Evolutionary conservation across 1,284 basidiomycete genomes (phyloP).

Genomic region (Sanguinoderma infundibulare): DNA sequence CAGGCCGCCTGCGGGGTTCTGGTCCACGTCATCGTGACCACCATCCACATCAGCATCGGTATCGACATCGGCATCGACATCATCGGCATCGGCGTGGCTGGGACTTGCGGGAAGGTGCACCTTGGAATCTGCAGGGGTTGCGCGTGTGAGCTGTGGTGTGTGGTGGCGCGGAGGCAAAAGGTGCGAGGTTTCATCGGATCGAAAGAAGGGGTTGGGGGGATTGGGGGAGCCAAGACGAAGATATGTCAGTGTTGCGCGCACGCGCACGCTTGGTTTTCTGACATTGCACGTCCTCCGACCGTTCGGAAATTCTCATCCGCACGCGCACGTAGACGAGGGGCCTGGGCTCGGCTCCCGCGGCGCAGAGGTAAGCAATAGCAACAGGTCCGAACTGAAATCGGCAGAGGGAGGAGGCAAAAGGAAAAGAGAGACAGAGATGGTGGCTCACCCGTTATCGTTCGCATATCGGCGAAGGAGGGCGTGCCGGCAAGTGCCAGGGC

Average conservation of each 20-base stretch:
- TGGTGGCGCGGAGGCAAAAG: not conserved
- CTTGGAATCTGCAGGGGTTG: constrained; percentile 50
- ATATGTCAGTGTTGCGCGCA: not conserved
- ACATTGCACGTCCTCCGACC: not conserved
- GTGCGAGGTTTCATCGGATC: not conserved
- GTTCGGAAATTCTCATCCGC: not conserved
- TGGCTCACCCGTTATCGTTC: constrained; percentile 55
- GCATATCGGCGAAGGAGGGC: constrained; percentile 70
- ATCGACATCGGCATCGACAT: not conserved
- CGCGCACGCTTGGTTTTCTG: not conserved
- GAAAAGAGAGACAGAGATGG: constrained; percentile 4
- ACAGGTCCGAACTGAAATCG: not conserved
- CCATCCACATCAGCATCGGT: not conserved
- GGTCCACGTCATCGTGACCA: no score
- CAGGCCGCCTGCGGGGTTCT: not conserved
- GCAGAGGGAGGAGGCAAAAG: not conserved
- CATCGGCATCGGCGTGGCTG: not conserved
- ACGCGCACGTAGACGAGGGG: not conserved
- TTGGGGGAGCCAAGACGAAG: not conserved
- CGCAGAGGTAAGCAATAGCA: not conserved
- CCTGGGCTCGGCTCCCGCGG: not conserved
- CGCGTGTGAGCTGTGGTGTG: constrained; percentile 5
- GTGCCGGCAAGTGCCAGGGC: constrained; percentile 75
- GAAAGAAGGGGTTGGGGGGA: not conserved
- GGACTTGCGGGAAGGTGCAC: constrained; percentile 47